These are phyloP conservation scores for Auxenochlorella pyrenoidosa DNA, from an alignment of 139 green algal species.

Conservation along the genomic window DNA sequence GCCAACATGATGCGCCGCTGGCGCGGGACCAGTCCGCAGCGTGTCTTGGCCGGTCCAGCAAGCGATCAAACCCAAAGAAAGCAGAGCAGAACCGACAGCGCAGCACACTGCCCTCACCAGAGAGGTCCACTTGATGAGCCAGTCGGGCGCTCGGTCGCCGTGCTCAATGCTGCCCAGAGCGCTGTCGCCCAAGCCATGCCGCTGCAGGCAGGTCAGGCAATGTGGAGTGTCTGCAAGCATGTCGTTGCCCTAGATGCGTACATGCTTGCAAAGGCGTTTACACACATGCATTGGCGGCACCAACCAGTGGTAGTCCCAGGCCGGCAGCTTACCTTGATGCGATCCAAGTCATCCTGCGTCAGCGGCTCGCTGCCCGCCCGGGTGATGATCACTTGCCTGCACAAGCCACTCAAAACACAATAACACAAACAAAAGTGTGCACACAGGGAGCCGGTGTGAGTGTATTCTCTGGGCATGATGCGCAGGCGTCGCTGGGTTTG, in stretches of 20 bases:
- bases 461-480: too few relatives aligned
- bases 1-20: too few relatives aligned
- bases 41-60: too few relatives aligned
- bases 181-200: conserved; percentile 55
- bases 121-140: conserved; percentile 89
- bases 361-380: conserved; percentile 42
- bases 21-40: too few relatives aligned
- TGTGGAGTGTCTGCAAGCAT: neutral
- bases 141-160: conserved; percentile 60
- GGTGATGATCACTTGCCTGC: conserved; percentile 70
- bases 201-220: conserved; percentile 4
- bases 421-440: too few relatives aligned
- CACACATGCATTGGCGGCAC: too few relatives aligned
- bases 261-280: too few relatives aligned
- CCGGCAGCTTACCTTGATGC: conserved; percentile 44
- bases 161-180: conserved; percentile 48
- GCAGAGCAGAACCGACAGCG: neutral
- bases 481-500: neutral
- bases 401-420: neutral
- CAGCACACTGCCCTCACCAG: conserved; percentile 40
- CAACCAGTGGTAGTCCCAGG: too few relatives aligned
- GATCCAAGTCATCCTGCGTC: conserved; percentile 42
- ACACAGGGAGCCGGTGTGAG: too few relatives aligned
- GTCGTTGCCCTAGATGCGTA: too few relatives aligned
- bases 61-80: neutral